Evolutionary conservation across 2,329 filamentous ascomycete genomes (phyloP), one percentile per base, ranked within the genome.

Genomic region (Penicillium hesseltinei): DNA sequence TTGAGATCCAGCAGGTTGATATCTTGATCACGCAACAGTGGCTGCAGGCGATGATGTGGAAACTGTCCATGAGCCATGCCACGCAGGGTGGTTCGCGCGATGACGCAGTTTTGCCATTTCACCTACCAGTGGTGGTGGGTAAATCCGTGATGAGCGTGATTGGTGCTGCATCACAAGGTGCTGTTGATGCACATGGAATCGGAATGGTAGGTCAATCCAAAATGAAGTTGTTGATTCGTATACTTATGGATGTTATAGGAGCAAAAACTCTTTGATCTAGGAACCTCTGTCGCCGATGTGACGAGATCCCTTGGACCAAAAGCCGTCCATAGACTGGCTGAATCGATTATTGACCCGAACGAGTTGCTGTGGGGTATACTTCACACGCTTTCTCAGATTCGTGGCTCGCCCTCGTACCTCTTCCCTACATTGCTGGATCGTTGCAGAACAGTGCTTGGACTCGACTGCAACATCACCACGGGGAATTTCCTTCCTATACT

Each of bases 161-260:
- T 5, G 84, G 86, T 2, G 85, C 88, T 53, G 91, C 94, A 66
- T 89, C 89, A 0, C 86, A 87, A 51, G 84, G 88, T 57, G 86
- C 87, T 35, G 87, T 91, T 73, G 90, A 93, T 62, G 79, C 92
- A 2, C 82, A 93, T 62, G 88, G 88, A 29, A 85, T 90, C 39
- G 88, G 88, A 52, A 77, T 95, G 73, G 88, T 90, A 77, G 72
- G 85, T 78, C 21, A 23, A n/a, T 13, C 31, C 19, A 25, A 21
- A 35, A 36, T 38, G n/a, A 35, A 11, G 8, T 23, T 39, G 36
- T 4, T 13, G 10, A 10, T 31, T 52, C n/a, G 6, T 27, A 6
- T 54, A 8, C 57, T 59, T 21, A 62, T 35, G 4, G 5, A 13
- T n/a, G 33, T 1, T n/a, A 8, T 35, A 75, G 72, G 72, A 75